Percentiles rank a stretch among this genome's conserved stretches.
These are phyloP conservation scores for Fraxinus xanthoxyloides DNA, from an alignment of 305 asterid species.

Conservation along the genomic window DNA sequence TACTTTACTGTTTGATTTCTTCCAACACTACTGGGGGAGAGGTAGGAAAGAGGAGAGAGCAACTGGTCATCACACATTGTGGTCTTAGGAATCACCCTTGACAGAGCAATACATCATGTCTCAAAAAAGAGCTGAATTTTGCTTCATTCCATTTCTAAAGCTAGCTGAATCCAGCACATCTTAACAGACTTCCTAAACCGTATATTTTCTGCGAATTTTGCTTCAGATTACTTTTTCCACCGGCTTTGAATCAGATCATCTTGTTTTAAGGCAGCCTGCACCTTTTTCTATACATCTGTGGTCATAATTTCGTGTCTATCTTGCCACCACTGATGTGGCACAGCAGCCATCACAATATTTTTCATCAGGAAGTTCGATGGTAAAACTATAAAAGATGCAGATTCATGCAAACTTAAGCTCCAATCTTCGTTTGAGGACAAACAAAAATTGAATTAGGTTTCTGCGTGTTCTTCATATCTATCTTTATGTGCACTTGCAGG, in stretches of 20 bases:
- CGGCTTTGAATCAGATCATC: background rate
- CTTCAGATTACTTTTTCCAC: background rate
- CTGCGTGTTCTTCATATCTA: background rate
- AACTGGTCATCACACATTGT: background rate
- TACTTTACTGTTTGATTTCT: background rate
- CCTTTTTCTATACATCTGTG: background rate
- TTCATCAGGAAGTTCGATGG: background rate
- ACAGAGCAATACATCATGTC: background rate
- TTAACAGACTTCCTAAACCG: background rate
- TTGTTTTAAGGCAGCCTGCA: background rate
- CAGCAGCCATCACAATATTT: background rate
- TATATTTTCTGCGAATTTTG: background rate
- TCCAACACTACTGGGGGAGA: background rate
- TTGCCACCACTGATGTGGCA: background rate
- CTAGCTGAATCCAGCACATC: background rate
- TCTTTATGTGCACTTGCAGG: background rate
- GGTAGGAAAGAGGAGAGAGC: background rate
- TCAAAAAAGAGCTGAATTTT: background rate
- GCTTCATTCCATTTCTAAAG: background rate
- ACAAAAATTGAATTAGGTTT: background rate
- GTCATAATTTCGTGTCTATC: background rate
- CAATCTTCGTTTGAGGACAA: background rate
- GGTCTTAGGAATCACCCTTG: background rate
- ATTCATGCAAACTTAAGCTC: background rate
- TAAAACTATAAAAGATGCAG: background rate